Conservation (phyloP, 2,329 filamentous ascomycete genomes). For the Phialophora expanda region DNA sequence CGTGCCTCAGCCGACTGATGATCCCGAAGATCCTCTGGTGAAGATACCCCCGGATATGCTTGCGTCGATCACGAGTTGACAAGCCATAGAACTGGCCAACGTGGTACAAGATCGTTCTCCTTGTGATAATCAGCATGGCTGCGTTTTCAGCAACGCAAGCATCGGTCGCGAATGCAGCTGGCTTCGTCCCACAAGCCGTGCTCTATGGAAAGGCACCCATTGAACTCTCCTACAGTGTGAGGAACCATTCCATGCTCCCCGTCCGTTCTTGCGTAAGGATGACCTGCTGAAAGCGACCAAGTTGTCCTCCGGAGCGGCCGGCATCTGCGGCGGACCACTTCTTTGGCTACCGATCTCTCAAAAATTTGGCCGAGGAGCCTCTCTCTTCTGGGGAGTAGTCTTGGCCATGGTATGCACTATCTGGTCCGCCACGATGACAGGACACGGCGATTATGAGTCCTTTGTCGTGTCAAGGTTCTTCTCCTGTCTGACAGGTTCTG, state of each 20-base stretch:
- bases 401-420: not conserved
- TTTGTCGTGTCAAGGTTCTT: no score
- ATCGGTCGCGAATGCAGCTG: no score
- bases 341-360: slow-evolving; percentile 6
- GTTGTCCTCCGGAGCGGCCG: slow-evolving; percentile 3
- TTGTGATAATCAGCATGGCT: slow-evolving; percentile 31
- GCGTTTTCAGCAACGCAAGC: no score
- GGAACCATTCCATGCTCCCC: no score
- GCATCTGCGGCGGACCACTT: not conserved
- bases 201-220: no score
- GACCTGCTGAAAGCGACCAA: slow-evolving; percentile 35
- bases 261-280: slow-evolving; percentile 27
- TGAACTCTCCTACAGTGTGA: no score
- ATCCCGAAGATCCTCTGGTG: slow-evolving; percentile 29
- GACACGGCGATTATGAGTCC: not conserved
- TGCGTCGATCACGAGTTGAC: no score
- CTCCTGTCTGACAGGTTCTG: no score
- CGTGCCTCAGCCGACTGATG: no score
- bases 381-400: slow-evolving; percentile 3
- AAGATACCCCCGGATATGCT: slow-evolving; percentile 24
- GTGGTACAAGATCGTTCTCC: slow-evolving; percentile 25
- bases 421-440: slow-evolving; percentile 7
- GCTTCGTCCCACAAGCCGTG: no score
- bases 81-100: no score
- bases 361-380: not conserved